phyloP scores from a whole-genome alignment of 2,329 filamentous ascomycete species.

The Parastagonospora avenae region DNA sequence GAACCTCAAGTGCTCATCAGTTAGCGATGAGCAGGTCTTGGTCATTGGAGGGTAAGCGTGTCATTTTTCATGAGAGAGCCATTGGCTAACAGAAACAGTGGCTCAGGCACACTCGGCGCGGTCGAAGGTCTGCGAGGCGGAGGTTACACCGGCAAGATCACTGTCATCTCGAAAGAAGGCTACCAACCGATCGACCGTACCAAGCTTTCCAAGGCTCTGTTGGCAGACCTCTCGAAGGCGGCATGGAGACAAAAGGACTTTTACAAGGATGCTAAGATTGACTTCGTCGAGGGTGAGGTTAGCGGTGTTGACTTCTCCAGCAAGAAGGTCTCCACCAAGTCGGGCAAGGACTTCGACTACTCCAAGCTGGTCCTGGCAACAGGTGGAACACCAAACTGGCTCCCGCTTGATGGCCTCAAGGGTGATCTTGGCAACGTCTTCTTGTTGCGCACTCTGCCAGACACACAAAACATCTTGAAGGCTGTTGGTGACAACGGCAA shows the following conservation, averaged over 20 bases:
- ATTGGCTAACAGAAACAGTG: slow-evolving; percentile 52
- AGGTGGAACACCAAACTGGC: slow-evolving; percentile 74
- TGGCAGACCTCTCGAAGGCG: slow-evolving; percentile 79
- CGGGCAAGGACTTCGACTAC: slow-evolving; percentile 74
- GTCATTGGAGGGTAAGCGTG: slow-evolving; percentile 61
- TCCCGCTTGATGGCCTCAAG: slow-evolving; percentile 86
- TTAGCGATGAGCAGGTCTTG: slow-evolving; percentile 70
- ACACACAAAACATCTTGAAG: slow-evolving; percentile 76
- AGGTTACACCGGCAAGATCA: slow-evolving; percentile 80
- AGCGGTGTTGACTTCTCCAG: slow-evolving; percentile 74
- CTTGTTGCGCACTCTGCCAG: slow-evolving; percentile 75
- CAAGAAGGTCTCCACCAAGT: slow-evolving; percentile 76
- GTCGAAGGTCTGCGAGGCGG: slow-evolving; percentile 82
- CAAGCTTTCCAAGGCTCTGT: slow-evolving; percentile 91
- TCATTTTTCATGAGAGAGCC: neutral
- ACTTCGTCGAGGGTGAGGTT: slow-evolving; percentile 65
- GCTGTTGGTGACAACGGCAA: slow-evolving; percentile 82
- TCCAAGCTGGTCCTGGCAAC: slow-evolving; percentile 90
- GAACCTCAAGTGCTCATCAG: slow-evolving; percentile 71
- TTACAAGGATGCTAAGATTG: slow-evolving; percentile 69
- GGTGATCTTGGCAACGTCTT: slow-evolving; percentile 83
- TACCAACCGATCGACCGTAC: slow-evolving; percentile 90
- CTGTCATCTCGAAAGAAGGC: slow-evolving; percentile 81
- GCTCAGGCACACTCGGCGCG: slow-evolving; percentile 80
- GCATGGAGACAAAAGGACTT: slow-evolving; percentile 77